Evolutionary conservation across 768 basidiomycete species (phyloP).

Genomic region (Sistotremastrum niveocremeum): DNA sequence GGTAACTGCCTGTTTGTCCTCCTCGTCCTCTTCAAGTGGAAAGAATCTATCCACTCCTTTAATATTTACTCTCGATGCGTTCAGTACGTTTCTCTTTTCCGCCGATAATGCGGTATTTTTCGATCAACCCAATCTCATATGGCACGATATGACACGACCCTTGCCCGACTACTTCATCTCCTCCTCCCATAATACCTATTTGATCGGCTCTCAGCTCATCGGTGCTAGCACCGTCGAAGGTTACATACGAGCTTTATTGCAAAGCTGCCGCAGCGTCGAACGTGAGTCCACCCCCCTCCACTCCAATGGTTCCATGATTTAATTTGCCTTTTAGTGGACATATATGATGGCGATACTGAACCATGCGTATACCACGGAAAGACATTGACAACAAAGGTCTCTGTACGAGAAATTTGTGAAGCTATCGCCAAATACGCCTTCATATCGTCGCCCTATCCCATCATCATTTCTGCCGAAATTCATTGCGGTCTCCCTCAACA

Average conservation of each 20-base stretch:
- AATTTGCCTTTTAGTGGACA: slow-evolving; percentile 49
- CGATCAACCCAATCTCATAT: slow-evolving; percentile 34
- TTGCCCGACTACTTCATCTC: slow-evolving; percentile 82
- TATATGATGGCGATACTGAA: slow-evolving; percentile 77
- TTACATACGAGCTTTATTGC: slow-evolving; percentile 82
- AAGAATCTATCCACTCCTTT: slow-evolving; percentile 10
- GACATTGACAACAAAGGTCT: slow-evolving; percentile 74
- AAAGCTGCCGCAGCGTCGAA: slow-evolving; percentile 89
- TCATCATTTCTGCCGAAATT: slow-evolving; percentile 88
- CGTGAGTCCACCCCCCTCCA: slow-evolving; percentile 52
- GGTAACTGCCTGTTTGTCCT: neutral
- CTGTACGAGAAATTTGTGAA: slow-evolving; percentile 65
- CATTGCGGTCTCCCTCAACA: slow-evolving; percentile 76
- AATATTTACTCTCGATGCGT: slow-evolving; percentile 42
- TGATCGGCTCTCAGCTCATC: slow-evolving; percentile 68
- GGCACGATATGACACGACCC: slow-evolving; percentile 83
- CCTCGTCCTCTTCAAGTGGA: slow-evolving; percentile 5
- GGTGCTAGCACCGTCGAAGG: slow-evolving; percentile 40
- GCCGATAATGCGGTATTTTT: slow-evolving; percentile 54
- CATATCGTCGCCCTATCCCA: slow-evolving; percentile 77
- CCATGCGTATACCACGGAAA: slow-evolving; percentile 85
- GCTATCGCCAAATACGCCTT: slow-evolving; percentile 88
- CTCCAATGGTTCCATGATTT: too few species aligned
- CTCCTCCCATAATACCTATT: slow-evolving; percentile 86
- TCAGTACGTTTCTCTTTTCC: slow-evolving; percentile 72